phyloP scores from a whole-genome alignment of 257 asterid species.

The Solanum paucissectum region DNA sequence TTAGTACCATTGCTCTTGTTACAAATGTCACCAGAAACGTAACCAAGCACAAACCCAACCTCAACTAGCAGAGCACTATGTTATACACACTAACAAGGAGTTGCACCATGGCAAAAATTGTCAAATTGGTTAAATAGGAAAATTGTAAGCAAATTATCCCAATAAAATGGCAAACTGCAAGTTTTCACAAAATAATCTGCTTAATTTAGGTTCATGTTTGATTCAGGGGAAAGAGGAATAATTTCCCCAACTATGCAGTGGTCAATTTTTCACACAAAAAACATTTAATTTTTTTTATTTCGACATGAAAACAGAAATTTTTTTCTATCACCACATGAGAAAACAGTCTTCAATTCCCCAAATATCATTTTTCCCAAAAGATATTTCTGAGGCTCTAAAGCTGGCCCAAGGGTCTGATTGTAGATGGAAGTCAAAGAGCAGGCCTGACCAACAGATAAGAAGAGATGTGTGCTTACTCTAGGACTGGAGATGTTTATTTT shows the following conservation, averaged over 20 bases:
- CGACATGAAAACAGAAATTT: not conserved
- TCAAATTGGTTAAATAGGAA: not conserved
- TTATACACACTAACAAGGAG: not conserved
- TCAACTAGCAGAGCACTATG: not conserved
- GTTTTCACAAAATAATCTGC: not conserved
- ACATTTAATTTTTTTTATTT: not conserved
- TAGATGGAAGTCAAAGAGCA: not conserved
- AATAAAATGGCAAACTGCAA: not conserved
- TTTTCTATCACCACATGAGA: not conserved
- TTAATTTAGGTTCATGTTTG: not conserved
- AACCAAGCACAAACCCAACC: not conserved
- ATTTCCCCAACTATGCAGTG: not conserved
- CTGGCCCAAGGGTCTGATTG: not conserved
- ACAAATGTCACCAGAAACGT: not conserved
- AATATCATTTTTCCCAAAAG: not conserved
- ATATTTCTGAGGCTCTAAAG: not conserved
- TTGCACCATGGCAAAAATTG: not conserved
- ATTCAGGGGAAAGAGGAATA: not conserved
- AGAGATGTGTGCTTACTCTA: constrained; percentile 50
- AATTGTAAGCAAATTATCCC: not conserved
- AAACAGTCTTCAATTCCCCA: not conserved
- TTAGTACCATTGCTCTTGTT: not conserved
- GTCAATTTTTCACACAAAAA: not conserved
- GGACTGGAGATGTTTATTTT: constrained; percentile 91
- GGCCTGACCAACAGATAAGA: not conserved